phyloP scores from a whole-genome alignment of 495 filamentous ascomycete species.

The Xylaria venustula region DNA sequence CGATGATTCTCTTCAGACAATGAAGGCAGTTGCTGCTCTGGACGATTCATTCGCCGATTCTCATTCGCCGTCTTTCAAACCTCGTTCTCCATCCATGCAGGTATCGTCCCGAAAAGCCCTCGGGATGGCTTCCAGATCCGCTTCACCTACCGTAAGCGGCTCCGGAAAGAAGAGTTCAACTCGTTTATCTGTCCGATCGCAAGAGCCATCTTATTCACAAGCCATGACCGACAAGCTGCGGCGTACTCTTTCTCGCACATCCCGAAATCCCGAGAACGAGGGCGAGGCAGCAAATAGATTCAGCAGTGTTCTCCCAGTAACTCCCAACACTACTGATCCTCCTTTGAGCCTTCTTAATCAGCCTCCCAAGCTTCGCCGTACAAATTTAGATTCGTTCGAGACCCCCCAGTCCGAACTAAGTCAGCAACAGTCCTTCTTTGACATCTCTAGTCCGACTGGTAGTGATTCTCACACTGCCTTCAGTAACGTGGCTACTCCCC shows the following conservation, averaged over 20 bases:
- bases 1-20: conserved; percentile 29
- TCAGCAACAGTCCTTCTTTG: conserved; percentile 48
- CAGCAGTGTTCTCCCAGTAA: conserved; percentile 41
- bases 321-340: conserved; percentile 47
- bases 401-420: conserved; percentile 38
- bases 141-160: conserved; percentile 35
- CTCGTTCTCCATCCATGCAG: conserved; percentile 17
- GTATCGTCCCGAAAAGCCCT: conserved; percentile 18
- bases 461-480: conserved; percentile 48
- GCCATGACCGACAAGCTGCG: conserved; percentile 39
- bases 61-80: conserved; percentile 20
- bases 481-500: conserved; percentile 56
- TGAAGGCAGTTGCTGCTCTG: conserved; percentile 33
- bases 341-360: conserved; percentile 22
- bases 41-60: conserved; percentile 29
- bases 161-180: conserved; percentile 28
- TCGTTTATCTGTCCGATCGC: conserved; percentile 24
- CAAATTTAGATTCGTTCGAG: conserved; percentile 35
- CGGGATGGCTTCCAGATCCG: conserved; percentile 22
- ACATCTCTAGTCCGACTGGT: conserved; percentile 43
- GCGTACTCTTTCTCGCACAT: conserved; percentile 31
- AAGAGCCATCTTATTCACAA: conserved; percentile 17
- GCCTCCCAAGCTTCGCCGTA: conserved; percentile 28
- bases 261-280: conserved; percentile 28
- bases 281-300: conserved; percentile 18